Conservation (phyloP, 2,329 filamentous ascomycete species). For the Dryadomyces quercivorus region DNA sequence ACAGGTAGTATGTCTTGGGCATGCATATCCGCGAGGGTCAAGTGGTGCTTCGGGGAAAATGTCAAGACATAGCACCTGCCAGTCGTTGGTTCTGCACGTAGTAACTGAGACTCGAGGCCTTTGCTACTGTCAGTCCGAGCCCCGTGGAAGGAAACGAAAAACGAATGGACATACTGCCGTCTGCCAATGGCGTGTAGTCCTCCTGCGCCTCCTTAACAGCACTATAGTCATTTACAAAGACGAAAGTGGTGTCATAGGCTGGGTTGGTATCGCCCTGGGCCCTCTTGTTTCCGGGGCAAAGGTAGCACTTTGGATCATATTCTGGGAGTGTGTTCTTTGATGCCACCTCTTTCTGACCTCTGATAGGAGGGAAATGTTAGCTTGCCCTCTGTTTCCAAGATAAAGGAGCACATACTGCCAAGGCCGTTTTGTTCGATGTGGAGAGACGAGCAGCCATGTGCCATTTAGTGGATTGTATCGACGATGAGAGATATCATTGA, state of each 20-base stretch:
- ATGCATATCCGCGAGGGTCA: slow-evolving; percentile 84
- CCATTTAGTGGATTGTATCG: slow-evolving; percentile 86
- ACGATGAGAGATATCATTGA: slow-evolving; percentile 93
- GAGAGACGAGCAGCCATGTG: slow-evolving; percentile 87
- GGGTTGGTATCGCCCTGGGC: slow-evolving; percentile 82
- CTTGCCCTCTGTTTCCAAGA: not conserved
- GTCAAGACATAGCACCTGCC: slow-evolving; percentile 96
- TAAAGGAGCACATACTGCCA: slow-evolving; percentile 57
- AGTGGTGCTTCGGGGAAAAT: slow-evolving; percentile 80
- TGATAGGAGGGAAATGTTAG: slow-evolving; percentile 20
- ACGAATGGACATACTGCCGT: not conserved
- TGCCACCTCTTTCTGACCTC: slow-evolving; percentile 65
- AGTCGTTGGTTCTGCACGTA: slow-evolving; percentile 75
- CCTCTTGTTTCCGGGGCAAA: slow-evolving; percentile 83
- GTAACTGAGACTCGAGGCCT: slow-evolving; percentile 64
- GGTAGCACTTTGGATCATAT: slow-evolving; percentile 84
- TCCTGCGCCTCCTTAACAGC: slow-evolving; percentile 90
- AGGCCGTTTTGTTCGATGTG: slow-evolving; percentile 89
- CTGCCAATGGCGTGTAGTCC: slow-evolving; percentile 48
- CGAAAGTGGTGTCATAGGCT: slow-evolving; percentile 73
- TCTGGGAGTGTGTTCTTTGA: slow-evolving; percentile 58
- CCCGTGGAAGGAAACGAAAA: not conserved
- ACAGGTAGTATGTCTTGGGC: slow-evolving; percentile 67
- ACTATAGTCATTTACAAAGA: slow-evolving; percentile 96
- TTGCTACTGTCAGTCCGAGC: slow-evolving; percentile 1